phyloP scores from a whole-genome alignment of 768 basidiomycete genomes.

The Favolaschia claudopus region DNA sequence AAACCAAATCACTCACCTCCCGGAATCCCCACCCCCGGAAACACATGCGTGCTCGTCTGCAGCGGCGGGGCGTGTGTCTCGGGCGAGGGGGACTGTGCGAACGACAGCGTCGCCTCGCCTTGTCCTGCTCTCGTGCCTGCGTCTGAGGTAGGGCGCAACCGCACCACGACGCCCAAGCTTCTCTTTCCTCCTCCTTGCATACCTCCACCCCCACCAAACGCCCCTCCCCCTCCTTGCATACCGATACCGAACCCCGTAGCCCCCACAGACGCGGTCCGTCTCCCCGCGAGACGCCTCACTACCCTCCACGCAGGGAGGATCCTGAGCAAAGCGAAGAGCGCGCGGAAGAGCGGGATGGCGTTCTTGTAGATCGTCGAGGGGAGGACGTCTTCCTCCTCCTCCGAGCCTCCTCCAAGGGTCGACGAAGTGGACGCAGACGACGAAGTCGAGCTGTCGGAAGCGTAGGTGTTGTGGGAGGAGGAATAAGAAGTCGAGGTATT shows the following conservation, averaged over 20 bases:
- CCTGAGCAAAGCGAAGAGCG: conserved; percentile 74
- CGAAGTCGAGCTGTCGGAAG: conserved; percentile 20
- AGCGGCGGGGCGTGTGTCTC: conserved; percentile 47
- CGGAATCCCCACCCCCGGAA: conserved; percentile 74
- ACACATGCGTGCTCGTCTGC: conserved; percentile 61
- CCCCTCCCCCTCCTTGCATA: background rate
- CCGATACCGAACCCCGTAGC: background rate
- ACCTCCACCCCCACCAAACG: background rate
- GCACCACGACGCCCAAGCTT: conserved; percentile 35
- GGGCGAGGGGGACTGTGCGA: conserved; percentile 48
- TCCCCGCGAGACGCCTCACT: conserved; percentile 66
- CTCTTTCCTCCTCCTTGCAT: conserved; percentile 19
- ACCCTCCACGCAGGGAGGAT: conserved; percentile 79
- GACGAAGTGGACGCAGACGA: conserved; percentile 25
- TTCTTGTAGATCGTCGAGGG: conserved; percentile 87
- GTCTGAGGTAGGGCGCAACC: conserved; percentile 27
- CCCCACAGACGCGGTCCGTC: conserved; percentile 42
- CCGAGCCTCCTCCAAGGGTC: conserved; percentile 1
- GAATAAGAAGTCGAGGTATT: no score
- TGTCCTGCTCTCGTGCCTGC: background rate
- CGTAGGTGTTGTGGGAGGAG: no score
- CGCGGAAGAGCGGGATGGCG: conserved; percentile 82
- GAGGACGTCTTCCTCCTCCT: conserved; percentile 56
- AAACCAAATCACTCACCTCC: conserved; percentile 27
- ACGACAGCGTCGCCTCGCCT: conserved; percentile 40